Conservation (phyloP, 768 basidiomycete species). For the Hebeloma cylindrosporum region DNA sequence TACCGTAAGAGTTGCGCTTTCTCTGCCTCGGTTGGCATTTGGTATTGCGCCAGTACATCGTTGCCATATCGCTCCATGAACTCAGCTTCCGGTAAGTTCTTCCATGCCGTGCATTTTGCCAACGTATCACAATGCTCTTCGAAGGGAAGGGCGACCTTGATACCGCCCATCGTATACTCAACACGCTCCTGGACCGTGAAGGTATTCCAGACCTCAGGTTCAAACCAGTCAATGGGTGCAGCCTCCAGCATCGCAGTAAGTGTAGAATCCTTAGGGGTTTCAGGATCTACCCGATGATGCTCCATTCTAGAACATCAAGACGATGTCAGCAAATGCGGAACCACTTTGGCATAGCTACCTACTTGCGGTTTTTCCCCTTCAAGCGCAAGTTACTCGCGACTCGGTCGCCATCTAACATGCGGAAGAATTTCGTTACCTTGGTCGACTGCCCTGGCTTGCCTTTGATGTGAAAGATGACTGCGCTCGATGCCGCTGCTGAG, state of each 20-base stretch:
- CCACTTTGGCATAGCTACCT: too few relatives aligned
- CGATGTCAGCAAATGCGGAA: too few relatives aligned
- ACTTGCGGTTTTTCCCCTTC: neutral
- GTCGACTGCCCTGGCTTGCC: neutral
- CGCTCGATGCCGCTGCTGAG: too few relatives aligned
- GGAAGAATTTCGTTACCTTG: conserved; percentile 5
- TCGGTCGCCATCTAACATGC: neutral
- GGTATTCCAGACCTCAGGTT: conserved; percentile 23
- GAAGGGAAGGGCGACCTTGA: conserved; percentile 2
- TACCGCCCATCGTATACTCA: conserved; percentile 8
- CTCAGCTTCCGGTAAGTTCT: conserved; percentile 14
- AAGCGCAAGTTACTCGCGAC: neutral
- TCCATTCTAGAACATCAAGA: too few relatives aligned
- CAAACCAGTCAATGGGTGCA: conserved; percentile 26
- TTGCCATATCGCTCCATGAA: conserved; percentile 27
- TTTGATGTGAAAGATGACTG: conserved; percentile 3
- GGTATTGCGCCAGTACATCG: conserved; percentile 19
- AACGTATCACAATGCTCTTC: conserved; percentile 2
- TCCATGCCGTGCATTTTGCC: conserved; percentile 14
- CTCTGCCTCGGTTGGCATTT: conserved; percentile 23
- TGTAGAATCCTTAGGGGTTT: neutral
- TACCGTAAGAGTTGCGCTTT: conserved; percentile 8
- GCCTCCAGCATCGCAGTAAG: neutral
- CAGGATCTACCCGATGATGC: neutral
- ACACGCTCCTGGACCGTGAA: conserved; percentile 15